A percentile compares a stretch with the other conserved stretches of the same genome.
These are phyloP conservation scores for Rhodotorula glutinis DNA, from an alignment of 1,284 basidiomycete genomes.

Conservation along the genomic window DNA sequence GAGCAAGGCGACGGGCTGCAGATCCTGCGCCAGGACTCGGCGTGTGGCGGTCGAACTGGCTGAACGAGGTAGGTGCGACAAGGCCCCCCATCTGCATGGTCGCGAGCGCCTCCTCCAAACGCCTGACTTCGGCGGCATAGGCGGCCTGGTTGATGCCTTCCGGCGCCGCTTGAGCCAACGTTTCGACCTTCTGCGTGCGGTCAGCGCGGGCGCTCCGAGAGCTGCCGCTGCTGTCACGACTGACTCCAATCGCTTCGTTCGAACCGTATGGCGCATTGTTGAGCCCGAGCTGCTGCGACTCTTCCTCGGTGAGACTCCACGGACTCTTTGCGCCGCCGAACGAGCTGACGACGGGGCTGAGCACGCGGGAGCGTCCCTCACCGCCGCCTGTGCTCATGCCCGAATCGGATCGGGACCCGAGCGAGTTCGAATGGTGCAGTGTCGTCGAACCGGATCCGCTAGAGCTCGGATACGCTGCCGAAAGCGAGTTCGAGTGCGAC, in stretches of 20 bases:
- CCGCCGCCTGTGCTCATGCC: not conserved
- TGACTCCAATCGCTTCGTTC: slow-evolving; percentile 6
- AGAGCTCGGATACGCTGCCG: slow-evolving; percentile 8
- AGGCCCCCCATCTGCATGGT: slow-evolving; percentile 15
- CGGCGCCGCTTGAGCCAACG: not conserved
- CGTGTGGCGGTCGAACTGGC: slow-evolving; percentile 9
- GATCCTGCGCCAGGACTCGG: slow-evolving; percentile 1
- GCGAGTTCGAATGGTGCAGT: slow-evolving; percentile 14
- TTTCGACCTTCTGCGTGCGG: not conserved
- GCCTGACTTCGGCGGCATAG: slow-evolving; percentile 12
- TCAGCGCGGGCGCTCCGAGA: slow-evolving; percentile 18
- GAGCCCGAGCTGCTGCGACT: slow-evolving; percentile 34
- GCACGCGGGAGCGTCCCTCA: not conserved
- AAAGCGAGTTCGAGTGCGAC: slow-evolving; percentile 33
- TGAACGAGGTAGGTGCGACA: not conserved
- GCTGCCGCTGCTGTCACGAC: slow-evolving; percentile 30
- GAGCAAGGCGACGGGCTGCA: slow-evolving; percentile 24
- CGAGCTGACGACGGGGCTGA: slow-evolving; percentile 27
- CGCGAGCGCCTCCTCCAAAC: slow-evolving; percentile 24
- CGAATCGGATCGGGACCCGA: slow-evolving; percentile 14
- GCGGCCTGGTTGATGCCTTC: not conserved
- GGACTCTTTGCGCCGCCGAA: slow-evolving; percentile 28
- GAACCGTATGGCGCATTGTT: not conserved
- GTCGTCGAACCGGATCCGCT: slow-evolving; percentile 2
- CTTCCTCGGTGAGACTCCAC: slow-evolving; percentile 39